A percentile compares a stretch with the other conserved stretches of the same genome.
These are phyloP conservation scores for Russula sp. DNA, from an alignment of 768 basidiomycete genomes.

Conservation along the genomic window DNA sequence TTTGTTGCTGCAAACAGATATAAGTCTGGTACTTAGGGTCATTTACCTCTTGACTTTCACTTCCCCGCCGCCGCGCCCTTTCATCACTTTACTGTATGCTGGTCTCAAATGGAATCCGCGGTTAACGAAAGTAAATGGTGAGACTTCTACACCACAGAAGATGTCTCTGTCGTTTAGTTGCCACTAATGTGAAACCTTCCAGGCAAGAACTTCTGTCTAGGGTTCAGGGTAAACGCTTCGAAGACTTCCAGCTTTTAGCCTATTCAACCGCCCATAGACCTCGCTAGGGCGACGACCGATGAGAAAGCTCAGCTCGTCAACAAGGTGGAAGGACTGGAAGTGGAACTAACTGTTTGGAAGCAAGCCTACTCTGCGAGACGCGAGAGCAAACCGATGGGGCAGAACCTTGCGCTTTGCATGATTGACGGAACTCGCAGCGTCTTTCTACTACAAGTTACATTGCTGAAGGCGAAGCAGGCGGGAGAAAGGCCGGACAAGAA, in stretches of 20 bases:
- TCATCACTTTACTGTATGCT: conserved; percentile 8
- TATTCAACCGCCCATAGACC: conserved; percentile 23
- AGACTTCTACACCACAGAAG: neutral
- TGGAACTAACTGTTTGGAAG: conserved; percentile 29
- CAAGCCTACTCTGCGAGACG: conserved; percentile 15
- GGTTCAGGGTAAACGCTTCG: conserved; percentile 16
- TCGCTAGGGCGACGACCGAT: conserved; percentile 16
- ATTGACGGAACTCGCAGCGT: conserved; percentile 27
- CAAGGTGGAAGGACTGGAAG: conserved; percentile 25
- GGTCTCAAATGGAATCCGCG: conserved; percentile 11
- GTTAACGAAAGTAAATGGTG: conserved; percentile 21
- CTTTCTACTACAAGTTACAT: conserved; percentile 20
- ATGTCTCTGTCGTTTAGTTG: neutral
- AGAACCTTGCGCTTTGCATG: conserved; percentile 20
- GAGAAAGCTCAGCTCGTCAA: conserved; percentile 23
- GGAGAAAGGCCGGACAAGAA: conserved; percentile 24
- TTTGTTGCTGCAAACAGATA: conserved; percentile 10
- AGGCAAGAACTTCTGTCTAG: conserved; percentile 26
- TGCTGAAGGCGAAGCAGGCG: conserved; percentile 19
- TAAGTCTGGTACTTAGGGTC: conserved; percentile 8
- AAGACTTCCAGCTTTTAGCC: neutral
- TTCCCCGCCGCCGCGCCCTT: conserved; percentile 1
- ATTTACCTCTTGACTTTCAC: conserved; percentile 10
- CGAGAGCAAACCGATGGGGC: conserved; percentile 3
- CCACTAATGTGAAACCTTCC: neutral